phyloP scores from a whole-genome alignment of 2,329 filamentous ascomycete species.

The Ophiostoma sp. region DNA sequence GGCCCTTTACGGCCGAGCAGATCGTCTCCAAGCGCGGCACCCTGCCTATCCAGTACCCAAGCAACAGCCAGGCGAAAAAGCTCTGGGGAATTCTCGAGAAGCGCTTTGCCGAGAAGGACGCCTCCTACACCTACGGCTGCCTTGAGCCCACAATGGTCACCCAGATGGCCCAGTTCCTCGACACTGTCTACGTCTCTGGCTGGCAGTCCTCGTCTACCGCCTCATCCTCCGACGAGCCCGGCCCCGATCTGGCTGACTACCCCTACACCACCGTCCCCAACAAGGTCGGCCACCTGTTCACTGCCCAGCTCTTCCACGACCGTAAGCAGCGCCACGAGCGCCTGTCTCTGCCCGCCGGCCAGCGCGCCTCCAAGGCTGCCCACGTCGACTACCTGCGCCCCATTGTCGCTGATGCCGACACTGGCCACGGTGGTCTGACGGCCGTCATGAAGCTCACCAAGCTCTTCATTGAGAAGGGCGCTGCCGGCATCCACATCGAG shows the following conservation, averaged over 20 bases:
- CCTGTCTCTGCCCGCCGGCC: slow-evolving; percentile 64
- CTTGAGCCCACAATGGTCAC: slow-evolving; percentile 97
- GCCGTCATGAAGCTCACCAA: slow-evolving; percentile 99
- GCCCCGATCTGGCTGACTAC: slow-evolving; percentile 96
- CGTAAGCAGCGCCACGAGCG: slow-evolving; percentile 97
- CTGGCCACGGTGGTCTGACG: slow-evolving; percentile 93
- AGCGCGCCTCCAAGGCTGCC: slow-evolving; percentile 57
- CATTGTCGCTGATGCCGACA: slow-evolving; percentile 95
- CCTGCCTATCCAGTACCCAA: slow-evolving; percentile 84
- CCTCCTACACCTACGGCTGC: slow-evolving; percentile 94
- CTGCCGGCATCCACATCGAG: slow-evolving; percentile 96
- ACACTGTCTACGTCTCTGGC: slow-evolving; percentile 97
- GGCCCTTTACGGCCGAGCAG: slow-evolving; percentile 91
- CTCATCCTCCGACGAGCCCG: slow-evolving; percentile 89
- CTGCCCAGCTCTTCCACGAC: slow-evolving; percentile 98
- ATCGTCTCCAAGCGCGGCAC: slow-evolving; percentile 94
- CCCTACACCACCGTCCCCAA: slow-evolving; percentile 96
- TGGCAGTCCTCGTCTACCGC: slow-evolving; percentile 98
- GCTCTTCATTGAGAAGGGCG: slow-evolving; percentile 92
- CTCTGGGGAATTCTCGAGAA: slow-evolving; percentile 84
- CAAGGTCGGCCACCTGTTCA: slow-evolving; percentile 96
- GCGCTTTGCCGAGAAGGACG: slow-evolving; percentile 71
- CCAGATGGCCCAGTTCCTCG: slow-evolving; percentile 98
- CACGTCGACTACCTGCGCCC: slow-evolving; percentile 93
- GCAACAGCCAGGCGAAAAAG: slow-evolving; percentile 87